Evolutionary conservation across 2,329 filamentous ascomycete species (phyloP).

Genomic region (Ilyonectria robusta): DNA sequence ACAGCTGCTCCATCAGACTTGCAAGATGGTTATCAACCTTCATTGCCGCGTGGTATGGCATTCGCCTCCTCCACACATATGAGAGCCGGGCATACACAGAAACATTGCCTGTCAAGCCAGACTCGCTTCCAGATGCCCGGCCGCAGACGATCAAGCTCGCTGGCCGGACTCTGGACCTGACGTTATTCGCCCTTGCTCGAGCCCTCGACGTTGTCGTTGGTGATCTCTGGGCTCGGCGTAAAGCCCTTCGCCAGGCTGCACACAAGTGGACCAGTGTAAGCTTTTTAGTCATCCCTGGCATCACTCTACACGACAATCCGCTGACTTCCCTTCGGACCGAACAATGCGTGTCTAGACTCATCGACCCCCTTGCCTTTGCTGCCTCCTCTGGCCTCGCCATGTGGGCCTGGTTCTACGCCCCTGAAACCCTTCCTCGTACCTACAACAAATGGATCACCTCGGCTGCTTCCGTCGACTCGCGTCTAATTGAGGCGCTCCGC

Average conservation of each 20-base stretch:
- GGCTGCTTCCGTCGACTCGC: slow-evolving; percentile 80
- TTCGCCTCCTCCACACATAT: slow-evolving; percentile 71
- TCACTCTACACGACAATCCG: background rate
- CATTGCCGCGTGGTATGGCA: slow-evolving; percentile 69
- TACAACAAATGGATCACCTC: slow-evolving; percentile 89
- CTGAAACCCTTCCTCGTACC: slow-evolving; percentile 76
- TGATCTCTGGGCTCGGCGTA: slow-evolving; percentile 72
- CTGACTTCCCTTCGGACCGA: slow-evolving; percentile 49
- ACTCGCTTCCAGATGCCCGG: slow-evolving; percentile 44
- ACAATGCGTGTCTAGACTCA: slow-evolving; percentile 52
- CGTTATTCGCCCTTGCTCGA: slow-evolving; percentile 81
- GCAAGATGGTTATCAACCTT: slow-evolving; percentile 72
- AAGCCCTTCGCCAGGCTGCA: slow-evolving; percentile 59
- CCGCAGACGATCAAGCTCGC: slow-evolving; percentile 58
- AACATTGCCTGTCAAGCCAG: slow-evolving; percentile 50
- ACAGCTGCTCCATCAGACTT: slow-evolving; percentile 57
- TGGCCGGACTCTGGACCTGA: slow-evolving; percentile 85
- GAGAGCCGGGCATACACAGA: slow-evolving; percentile 61
- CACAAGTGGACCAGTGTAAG: slow-evolving; percentile 64
- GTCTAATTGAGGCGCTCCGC: slow-evolving; percentile 81
- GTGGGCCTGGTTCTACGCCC: slow-evolving; percentile 90
- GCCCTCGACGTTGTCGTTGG: slow-evolving; percentile 80
- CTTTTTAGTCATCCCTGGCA: slow-evolving; percentile 13
- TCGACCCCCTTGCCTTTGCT: slow-evolving; percentile 81
- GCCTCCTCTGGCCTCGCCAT: slow-evolving; percentile 82